Evolutionary conservation across 345 rosid genomes (phyloP).

Genomic region (Hibiscus mutabilis): DNA sequence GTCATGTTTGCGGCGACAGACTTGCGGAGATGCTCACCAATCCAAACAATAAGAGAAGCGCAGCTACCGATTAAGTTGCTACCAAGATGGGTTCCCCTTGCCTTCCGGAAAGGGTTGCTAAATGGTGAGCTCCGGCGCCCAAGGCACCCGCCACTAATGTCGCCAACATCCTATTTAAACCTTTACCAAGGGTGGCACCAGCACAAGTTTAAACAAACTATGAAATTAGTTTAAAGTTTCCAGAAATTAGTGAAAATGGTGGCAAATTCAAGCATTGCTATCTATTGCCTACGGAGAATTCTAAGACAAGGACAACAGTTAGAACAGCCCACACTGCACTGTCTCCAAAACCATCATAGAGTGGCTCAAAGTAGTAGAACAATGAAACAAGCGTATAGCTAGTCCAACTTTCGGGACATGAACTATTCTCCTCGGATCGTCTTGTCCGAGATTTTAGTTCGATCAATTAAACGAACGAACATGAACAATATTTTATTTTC

Average conservation of each 20-base stretch:
- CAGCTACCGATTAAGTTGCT: slow-evolving; percentile 23
- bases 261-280: background rate
- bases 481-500: too few relatives aligned
- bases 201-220: background rate
- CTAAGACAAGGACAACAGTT: slow-evolving; percentile 29
- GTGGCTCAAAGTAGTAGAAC: slow-evolving; percentile 24
- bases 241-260: background rate
- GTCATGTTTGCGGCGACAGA: slow-evolving; percentile 12
- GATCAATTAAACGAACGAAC: too few relatives aligned
- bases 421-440: slow-evolving; percentile 33
- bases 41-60: slow-evolving; percentile 6
- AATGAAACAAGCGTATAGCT: slow-evolving; percentile 27
- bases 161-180: slow-evolving; percentile 32
- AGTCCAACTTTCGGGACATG: slow-evolving; percentile 40
- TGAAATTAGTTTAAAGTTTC: background rate
- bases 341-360: slow-evolving; percentile 25
- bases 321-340: slow-evolving; percentile 36
- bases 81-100: slow-evolving; percentile 18
- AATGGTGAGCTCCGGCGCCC: slow-evolving; percentile 28
- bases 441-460: too few relatives aligned
- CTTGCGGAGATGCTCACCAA: slow-evolving; percentile 26
- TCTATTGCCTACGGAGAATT: slow-evolving; percentile 31
- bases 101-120: slow-evolving; percentile 23
- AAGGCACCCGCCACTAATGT: slow-evolving; percentile 27
- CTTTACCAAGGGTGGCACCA: slow-evolving; percentile 37